phyloP scores from a whole-genome alignment of 345 rosid genomes.

The Gossypium australe region DNA sequence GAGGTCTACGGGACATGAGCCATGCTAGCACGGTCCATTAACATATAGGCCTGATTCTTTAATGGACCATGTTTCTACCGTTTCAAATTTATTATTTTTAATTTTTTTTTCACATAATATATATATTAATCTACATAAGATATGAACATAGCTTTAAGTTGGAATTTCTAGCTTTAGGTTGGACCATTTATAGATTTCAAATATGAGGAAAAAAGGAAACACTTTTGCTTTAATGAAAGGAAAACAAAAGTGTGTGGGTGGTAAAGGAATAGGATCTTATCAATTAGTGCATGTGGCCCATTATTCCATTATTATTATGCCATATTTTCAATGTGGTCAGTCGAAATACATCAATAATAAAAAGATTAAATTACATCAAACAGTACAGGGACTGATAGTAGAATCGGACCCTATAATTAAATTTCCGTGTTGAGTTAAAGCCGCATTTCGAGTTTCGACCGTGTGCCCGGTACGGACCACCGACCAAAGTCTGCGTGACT shows the following conservation, averaged over 20 bases:
- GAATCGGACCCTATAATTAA: too few relatives aligned
- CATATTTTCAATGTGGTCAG: not conserved
- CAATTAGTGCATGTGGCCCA: not conserved
- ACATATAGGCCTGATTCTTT: not conserved
- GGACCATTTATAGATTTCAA: too few relatives aligned
- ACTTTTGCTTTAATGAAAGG: not conserved
- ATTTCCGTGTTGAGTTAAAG: too few relatives aligned
- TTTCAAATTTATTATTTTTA: too few relatives aligned
- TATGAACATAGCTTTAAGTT: too few relatives aligned
- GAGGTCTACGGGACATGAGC: not conserved
- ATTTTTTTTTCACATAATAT: too few relatives aligned
- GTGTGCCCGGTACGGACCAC: not conserved
- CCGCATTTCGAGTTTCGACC: not conserved
- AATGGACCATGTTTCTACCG: too few relatives aligned
- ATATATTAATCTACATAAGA: too few relatives aligned
- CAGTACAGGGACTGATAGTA: too few relatives aligned
- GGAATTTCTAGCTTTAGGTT: too few relatives aligned
- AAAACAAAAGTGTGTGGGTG: not conserved
- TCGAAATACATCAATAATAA: not conserved
- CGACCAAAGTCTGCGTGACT: not conserved
- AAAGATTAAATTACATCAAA: too few relatives aligned
- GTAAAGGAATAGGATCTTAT: not conserved
- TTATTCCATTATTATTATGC: not conserved
- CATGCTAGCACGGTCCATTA: not conserved
- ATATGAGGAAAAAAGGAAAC: too few relatives aligned